phyloP scores from a whole-genome alignment of 108 stramenopile genomes.

The Pseudonitzschia multistriata region DNA sequence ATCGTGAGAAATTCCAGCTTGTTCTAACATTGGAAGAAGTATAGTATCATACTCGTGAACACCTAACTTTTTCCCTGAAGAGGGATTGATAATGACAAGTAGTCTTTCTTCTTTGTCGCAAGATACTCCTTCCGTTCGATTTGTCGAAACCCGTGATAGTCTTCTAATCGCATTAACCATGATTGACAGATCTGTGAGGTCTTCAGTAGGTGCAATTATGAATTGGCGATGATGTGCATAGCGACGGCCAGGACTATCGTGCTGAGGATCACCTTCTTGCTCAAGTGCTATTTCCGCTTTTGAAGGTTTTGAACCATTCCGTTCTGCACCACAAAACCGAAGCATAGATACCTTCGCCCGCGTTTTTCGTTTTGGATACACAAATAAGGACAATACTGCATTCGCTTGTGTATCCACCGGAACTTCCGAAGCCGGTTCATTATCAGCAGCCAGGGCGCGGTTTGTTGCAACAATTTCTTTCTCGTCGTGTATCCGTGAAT shows the following conservation, averaged over 20 bases:
- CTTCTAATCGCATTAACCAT: constrained; percentile 53
- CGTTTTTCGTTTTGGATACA: constrained; percentile 52
- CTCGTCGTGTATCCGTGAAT: not conserved
- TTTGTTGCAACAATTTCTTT: not conserved
- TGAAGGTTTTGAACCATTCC: constrained; percentile 5
- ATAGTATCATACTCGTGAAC: constrained; percentile 38
- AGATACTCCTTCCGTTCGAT: not conserved
- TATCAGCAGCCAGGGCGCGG: not conserved
- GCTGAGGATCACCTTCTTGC: not conserved
- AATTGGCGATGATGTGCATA: constrained; percentile 51
- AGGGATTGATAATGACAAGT: constrained; percentile 76
- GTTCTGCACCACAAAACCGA: constrained; percentile 21
- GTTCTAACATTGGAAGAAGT: constrained; percentile 69
- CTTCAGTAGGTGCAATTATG: constrained; percentile 55
- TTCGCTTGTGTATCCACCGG: constrained; percentile 34
- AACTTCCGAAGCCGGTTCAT: constrained; percentile 33
- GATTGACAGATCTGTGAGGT: constrained; percentile 46
- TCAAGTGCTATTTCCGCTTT: constrained; percentile 2
- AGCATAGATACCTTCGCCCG: constrained; percentile 18
- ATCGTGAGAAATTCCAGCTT: constrained; percentile 66
- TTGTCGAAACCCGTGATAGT: constrained; percentile 21
- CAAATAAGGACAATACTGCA: constrained; percentile 54
- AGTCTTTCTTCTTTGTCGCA: constrained; percentile 13
- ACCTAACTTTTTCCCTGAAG: constrained; percentile 60
- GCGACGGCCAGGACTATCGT: constrained; percentile 22